Percentiles rank a stretch among this genome's conserved stretches.
Evolutionary conservation across 2,329 filamentous ascomycete genomes (phyloP).

Genomic region (Seiridium cupressi): DNA sequence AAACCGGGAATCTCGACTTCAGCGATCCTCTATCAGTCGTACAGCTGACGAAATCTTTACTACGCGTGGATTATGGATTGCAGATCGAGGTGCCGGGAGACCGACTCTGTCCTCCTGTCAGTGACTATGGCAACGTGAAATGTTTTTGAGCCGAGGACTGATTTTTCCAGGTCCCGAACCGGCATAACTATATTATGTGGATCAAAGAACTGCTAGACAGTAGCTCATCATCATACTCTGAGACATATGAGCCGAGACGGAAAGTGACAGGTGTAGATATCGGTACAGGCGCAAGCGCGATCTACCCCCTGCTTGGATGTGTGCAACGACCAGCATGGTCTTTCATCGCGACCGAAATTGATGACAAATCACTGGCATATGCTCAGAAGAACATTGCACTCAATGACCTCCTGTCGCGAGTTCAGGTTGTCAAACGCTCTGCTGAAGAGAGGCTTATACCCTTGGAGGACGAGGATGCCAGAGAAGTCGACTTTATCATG

Average conservation of each 20-base stretch:
- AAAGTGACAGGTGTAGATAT: slow-evolving; percentile 74
- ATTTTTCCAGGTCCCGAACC: slow-evolving; percentile 49
- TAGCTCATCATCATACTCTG: slow-evolving; percentile 46
- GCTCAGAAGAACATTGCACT: slow-evolving; percentile 65
- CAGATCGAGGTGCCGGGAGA: slow-evolving; percentile 70
- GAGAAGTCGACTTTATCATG: slow-evolving; percentile 76
- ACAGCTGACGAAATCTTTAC: slow-evolving; percentile 77
- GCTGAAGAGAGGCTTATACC: slow-evolving; percentile 60
- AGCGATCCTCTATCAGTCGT: slow-evolving; percentile 72
- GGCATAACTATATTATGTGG: slow-evolving; percentile 91
- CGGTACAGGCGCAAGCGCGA: slow-evolving; percentile 86
- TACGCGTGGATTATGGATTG: slow-evolving; percentile 74
- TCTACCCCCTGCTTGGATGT: slow-evolving; percentile 84
- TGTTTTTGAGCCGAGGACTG: background rate
- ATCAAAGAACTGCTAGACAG: slow-evolving; percentile 78
- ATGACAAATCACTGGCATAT: slow-evolving; percentile 64
- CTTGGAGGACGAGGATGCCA: slow-evolving; percentile 49
- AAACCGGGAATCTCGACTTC: slow-evolving; percentile 66
- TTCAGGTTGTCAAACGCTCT: slow-evolving; percentile 59
- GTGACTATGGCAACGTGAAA: slow-evolving; percentile 13
- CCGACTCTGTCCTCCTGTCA: slow-evolving; percentile 81
- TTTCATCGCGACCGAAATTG: slow-evolving; percentile 78
- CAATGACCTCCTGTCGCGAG: slow-evolving; percentile 62
- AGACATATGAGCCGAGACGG: slow-evolving; percentile 41
- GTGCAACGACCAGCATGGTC: slow-evolving; percentile 65